Evolutionary conservation across 805 yeast genomes (phyloP).

Genomic region (Maudiozyma barnettii): DNA sequence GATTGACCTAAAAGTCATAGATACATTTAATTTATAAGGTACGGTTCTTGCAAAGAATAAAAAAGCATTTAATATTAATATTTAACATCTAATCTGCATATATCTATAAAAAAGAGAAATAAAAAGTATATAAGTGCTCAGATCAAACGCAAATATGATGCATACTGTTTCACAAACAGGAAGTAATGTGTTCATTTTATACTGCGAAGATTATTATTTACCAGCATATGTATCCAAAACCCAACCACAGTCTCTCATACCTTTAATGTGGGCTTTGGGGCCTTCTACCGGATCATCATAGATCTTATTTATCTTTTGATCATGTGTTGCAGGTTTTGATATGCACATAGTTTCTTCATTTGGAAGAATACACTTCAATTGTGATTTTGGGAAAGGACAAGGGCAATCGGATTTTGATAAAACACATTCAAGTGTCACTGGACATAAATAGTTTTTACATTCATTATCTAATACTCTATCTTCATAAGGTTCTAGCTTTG

Average conservation of each 20-base stretch:
- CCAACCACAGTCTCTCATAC: slow-evolving; percentile 77
- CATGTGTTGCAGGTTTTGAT: slow-evolving; percentile 59
- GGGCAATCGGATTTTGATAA: slow-evolving; percentile 65
- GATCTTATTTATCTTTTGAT: slow-evolving; percentile 28
- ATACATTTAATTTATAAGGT: too few relatives aligned
- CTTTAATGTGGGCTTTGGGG: slow-evolving; percentile 37
- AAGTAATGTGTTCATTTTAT: too few relatives aligned
- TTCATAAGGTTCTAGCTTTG: slow-evolving; percentile 28
- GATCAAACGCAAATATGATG: background rate
- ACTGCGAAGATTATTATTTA: background rate
- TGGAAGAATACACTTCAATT: slow-evolving; percentile 71
- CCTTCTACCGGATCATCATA: slow-evolving; percentile 40
- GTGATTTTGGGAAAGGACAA: slow-evolving; percentile 81
- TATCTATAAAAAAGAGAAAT: too few relatives aligned
- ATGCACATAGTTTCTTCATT: slow-evolving; percentile 62
- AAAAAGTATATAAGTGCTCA: background rate
- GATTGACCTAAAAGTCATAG: slow-evolving; percentile 35
- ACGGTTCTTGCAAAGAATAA: too few relatives aligned
- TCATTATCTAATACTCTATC: slow-evolving; percentile 30
- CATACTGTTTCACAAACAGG: too few relatives aligned
- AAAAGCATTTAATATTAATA: too few relatives aligned
- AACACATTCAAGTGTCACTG: slow-evolving; percentile 76
- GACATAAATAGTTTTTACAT: slow-evolving; percentile 68
- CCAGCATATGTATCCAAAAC: slow-evolving; percentile 56
- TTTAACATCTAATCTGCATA: too few relatives aligned